Evolutionary conservation across 306 rosid genomes (phyloP).

Genomic region (Urtica urens): DNA sequence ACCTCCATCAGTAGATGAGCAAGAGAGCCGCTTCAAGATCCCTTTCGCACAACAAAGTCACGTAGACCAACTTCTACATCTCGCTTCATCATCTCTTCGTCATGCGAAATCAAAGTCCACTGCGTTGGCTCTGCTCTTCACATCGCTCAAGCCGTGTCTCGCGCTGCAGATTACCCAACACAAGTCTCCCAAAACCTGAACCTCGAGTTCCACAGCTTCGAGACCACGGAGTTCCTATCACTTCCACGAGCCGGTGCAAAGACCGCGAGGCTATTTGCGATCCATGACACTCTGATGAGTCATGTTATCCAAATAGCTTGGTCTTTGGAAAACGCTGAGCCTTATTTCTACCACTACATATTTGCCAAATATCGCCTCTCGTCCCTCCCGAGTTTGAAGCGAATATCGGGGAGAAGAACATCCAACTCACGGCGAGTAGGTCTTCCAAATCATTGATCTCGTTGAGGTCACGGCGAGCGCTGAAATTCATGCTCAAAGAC

Average conservation of each 20-base stretch:
- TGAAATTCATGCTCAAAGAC: too few species aligned
- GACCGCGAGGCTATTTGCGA: neutral
- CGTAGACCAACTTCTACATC: slow-evolving; percentile 2
- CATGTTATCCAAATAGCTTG: neutral
- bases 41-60: slow-evolving; percentile 8
- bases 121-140: neutral
- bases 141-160: neutral
- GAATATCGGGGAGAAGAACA: neutral
- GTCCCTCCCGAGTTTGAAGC: neutral
- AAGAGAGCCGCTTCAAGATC: too few species aligned
- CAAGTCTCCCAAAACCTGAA: too few species aligned
- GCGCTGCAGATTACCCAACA: too few species aligned
- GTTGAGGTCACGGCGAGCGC: too few species aligned
- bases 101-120: neutral
- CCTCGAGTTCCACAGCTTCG: too few species aligned
- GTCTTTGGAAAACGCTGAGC: neutral
- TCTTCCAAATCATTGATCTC: too few species aligned
- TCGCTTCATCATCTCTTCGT: neutral
- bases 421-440: slow-evolving; percentile 22
- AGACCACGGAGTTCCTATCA: too few species aligned
- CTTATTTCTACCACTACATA: neutral
- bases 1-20: too few species aligned
- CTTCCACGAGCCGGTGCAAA: neutral
- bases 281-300: neutral
- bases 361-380: neutral